Conservation (phyloP, 345 rosid species). For the Ceriops decandra region DNA sequence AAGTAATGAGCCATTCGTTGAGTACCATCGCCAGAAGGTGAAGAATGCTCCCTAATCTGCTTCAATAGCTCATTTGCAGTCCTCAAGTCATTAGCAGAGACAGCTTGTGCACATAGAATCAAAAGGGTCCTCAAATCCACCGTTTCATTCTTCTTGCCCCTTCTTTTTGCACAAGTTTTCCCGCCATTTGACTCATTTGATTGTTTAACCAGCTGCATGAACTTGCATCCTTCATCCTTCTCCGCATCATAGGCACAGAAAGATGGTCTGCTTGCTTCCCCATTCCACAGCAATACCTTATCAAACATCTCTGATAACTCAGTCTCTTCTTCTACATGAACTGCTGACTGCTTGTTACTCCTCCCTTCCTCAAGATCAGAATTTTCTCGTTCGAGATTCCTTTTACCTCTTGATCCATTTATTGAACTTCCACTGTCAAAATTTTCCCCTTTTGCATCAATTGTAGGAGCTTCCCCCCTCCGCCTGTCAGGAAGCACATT, state of each 20-base stretch:
- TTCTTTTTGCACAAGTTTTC: constrained; percentile 46
- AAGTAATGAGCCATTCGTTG: constrained; percentile 24
- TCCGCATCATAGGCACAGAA: constrained; percentile 3
- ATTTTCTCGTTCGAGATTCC: constrained; percentile 49
- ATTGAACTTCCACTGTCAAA: constrained; percentile 18
- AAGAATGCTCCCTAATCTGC: constrained; percentile 21
- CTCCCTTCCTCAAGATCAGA: constrained; percentile 46
- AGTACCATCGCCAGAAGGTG: constrained; percentile 20
- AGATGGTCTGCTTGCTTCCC: constrained; percentile 9
- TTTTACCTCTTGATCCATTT: constrained; percentile 44
- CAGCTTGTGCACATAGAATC: constrained; percentile 69
- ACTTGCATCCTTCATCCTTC: constrained; percentile 12
- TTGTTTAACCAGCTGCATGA: constrained; percentile 25
- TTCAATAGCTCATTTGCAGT: constrained; percentile 20
- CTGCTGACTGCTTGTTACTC: constrained; percentile 60
- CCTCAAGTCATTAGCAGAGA: constrained; percentile 21
- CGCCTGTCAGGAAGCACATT: not conserved
- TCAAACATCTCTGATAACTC: constrained; percentile 69
- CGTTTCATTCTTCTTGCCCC: constrained; percentile 54
- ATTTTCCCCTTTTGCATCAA: constrained; percentile 31
- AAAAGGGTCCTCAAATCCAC: constrained; percentile 79
- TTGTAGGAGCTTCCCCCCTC: constrained; percentile 19
- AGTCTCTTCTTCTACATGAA: constrained; percentile 47
- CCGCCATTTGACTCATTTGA: constrained; percentile 44
- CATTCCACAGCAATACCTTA: constrained; percentile 47